Evolutionary conservation across 805 yeast genomes (phyloP), one percentile per base, ranked within the genome.

Genomic region (Pachysolen tannophilus): DNA sequence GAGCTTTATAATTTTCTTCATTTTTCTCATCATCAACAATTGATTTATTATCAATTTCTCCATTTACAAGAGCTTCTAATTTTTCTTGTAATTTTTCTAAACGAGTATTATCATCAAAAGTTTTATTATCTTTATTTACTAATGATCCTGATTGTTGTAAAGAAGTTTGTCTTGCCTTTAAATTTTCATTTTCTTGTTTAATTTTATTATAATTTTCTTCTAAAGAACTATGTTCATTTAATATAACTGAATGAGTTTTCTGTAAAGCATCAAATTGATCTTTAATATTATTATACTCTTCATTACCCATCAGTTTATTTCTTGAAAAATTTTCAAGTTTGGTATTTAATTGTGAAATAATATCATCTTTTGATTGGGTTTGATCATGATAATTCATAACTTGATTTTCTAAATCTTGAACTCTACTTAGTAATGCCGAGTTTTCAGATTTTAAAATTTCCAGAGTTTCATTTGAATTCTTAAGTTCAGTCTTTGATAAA

Each of bases 1-100:
- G 55, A 29, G 53, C 59, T 39, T 57, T 62, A 46, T 54, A 48
- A n/a, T 38, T 49, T 32, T 52, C 67, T 44, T 54, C 56, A 19
- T 54, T 44, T 4, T 59, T 51, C 10, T 54, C 43, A 2, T 45
- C 35, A 13, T 50, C 47, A 14, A 52, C 32, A 11, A 34, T 28
- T 9, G 30, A 33, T 15, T 40, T 35, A 18, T 26, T 46, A n/a
- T 44, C 32, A 20, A 40, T 32, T 8, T 34, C 30, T 3, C 28
- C 39, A 6, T 35, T 31, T 3, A 32, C 26, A 3, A 33, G 15
- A 6, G 16, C 11, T 11, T 18, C 6, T 16, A 31, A 31, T 13
- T 31, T 20, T 6, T 31, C 34, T 23, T 31, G 34, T 7, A 31
- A 10, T 17, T 31, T 18, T 17, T 31, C 17, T 8, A 31, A 20